A percentile compares a stretch with the other conserved stretches of the same genome.
Conservation (phyloP, 1,284 basidiomycete species). For the Cutaneotrichosporon curvatum region DNA sequence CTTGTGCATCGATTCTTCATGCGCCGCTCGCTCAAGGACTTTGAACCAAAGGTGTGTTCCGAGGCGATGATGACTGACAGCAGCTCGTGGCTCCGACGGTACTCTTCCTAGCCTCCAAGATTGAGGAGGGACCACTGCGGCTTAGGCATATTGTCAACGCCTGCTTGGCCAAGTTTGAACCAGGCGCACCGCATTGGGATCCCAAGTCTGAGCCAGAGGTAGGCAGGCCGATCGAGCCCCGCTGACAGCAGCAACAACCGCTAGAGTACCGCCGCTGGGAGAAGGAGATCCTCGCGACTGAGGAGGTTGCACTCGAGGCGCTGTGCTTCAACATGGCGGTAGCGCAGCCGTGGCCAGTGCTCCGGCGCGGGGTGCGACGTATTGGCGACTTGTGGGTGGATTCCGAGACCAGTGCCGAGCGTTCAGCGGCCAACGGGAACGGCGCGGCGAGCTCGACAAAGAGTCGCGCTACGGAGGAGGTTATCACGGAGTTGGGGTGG, state of each 20-base stretch:
- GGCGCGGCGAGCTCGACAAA: slow-evolving; percentile 10
- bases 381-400: slow-evolving; percentile 15
- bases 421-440: slow-evolving; percentile 1
- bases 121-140: slow-evolving; percentile 37
- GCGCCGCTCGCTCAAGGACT: slow-evolving; percentile 78
- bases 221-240: not conserved
- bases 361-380: slow-evolving; percentile 57
- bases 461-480: slow-evolving; percentile 16
- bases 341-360: slow-evolving; percentile 68
- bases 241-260: slow-evolving; percentile 12
- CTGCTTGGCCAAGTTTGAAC: slow-evolving; percentile 30
- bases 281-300: slow-evolving; percentile 63
- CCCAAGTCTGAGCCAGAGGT: slow-evolving; percentile 12
- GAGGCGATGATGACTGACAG: not conserved
- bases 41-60: slow-evolving; percentile 48
- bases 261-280: slow-evolving; percentile 71
- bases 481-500: slow-evolving; percentile 25
- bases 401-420: not conserved
- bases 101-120: slow-evolving; percentile 86
- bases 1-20: slow-evolving; percentile 94
- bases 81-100: slow-evolving; percentile 83
- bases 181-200: slow-evolving; percentile 19
- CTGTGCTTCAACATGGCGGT: slow-evolving; percentile 87
- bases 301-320: slow-evolving; percentile 77
- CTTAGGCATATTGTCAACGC: slow-evolving; percentile 36